Percentiles rank a stretch among this genome's conserved stretches.
Conservation (phyloP, 2,329 filamentous ascomycete species). For the Lecanicillium sp. region DNA sequence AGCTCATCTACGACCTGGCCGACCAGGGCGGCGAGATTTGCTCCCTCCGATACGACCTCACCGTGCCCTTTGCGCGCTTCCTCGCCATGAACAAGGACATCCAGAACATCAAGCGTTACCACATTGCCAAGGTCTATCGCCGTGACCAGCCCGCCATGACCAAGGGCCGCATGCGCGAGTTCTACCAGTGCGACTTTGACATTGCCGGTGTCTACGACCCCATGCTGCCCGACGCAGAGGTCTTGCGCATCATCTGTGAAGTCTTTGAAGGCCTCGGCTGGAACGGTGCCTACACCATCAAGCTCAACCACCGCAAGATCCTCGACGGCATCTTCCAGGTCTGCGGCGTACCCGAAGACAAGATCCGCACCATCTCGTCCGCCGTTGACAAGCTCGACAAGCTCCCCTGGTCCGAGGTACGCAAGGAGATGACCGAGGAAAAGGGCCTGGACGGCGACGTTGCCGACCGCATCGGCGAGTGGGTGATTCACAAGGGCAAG, state of each 20-base stretch:
- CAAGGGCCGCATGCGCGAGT: slow-evolving; percentile 89
- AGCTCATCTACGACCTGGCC: slow-evolving; percentile 82
- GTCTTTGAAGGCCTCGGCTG: slow-evolving; percentile 76
- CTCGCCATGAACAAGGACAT: slow-evolving; percentile 83
- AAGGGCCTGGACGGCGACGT: slow-evolving; percentile 72
- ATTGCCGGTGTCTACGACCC: slow-evolving; percentile 82
- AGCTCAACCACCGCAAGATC: slow-evolving; percentile 76
- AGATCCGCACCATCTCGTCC: slow-evolving; percentile 82
- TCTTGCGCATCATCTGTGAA: slow-evolving; percentile 75
- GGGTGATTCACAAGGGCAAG: slow-evolving; percentile 69
- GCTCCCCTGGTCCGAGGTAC: slow-evolving; percentile 80
- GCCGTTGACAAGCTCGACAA: slow-evolving; percentile 97
- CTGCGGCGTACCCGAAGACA: slow-evolving; percentile 74
- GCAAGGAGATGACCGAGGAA: slow-evolving; percentile 86
- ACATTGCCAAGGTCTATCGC: slow-evolving; percentile 78
- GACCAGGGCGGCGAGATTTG: slow-evolving; percentile 74
- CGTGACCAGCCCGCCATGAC: slow-evolving; percentile 56
- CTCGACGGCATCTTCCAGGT: slow-evolving; percentile 81
- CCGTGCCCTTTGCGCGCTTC: slow-evolving; percentile 86
- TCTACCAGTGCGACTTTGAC: slow-evolving; percentile 96
- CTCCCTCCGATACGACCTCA: slow-evolving; percentile 79
- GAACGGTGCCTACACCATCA: slow-evolving; percentile 66
- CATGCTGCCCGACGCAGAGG: slow-evolving; percentile 89
- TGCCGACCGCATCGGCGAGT: slow-evolving; percentile 82
- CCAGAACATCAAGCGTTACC: slow-evolving; percentile 84